A percentile compares a stretch with the other conserved stretches of the same genome.
phyloP scores from a whole-genome alignment of 1,139 yeast species.

The Pichia sp. region DNA sequence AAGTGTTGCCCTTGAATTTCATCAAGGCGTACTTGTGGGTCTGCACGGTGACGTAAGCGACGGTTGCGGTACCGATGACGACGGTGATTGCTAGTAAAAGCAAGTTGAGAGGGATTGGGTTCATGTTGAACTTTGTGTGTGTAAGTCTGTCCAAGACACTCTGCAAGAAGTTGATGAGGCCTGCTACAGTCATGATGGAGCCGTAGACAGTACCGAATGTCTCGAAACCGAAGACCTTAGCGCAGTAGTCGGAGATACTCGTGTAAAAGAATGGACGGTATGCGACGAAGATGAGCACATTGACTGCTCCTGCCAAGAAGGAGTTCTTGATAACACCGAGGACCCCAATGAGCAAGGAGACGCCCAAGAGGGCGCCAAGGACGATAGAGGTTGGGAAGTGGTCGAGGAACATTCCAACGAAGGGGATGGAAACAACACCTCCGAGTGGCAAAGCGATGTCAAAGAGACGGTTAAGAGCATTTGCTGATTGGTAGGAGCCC shows the following conservation, averaged over 20 bases:
- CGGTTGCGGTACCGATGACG: slow-evolving; percentile 39
- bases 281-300: slow-evolving; percentile 48
- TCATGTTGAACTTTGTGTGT: slow-evolving; percentile 50
- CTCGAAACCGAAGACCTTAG: slow-evolving; percentile 54
- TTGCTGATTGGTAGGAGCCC: slow-evolving; percentile 41
- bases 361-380: slow-evolving; percentile 39
- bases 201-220: slow-evolving; percentile 38
- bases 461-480: slow-evolving; percentile 48
- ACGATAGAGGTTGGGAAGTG: slow-evolving; percentile 48
- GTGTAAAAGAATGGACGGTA: slow-evolving; percentile 64
- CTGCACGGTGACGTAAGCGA: slow-evolving; percentile 27
- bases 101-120: slow-evolving; percentile 53
- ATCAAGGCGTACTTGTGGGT: slow-evolving; percentile 14
- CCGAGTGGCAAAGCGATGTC: slow-evolving; percentile 61
- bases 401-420: slow-evolving; percentile 54
- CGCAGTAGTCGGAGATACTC: slow-evolving; percentile 57
- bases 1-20: slow-evolving; percentile 5
- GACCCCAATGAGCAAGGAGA: slow-evolving; percentile 47
- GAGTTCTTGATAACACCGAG: slow-evolving; percentile 32
- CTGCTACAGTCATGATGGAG: slow-evolving; percentile 54
- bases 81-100: slow-evolving; percentile 42
- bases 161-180: slow-evolving; percentile 51
- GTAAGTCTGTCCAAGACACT: slow-evolving; percentile 50
- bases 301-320: slow-evolving; percentile 38
- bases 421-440: slow-evolving; percentile 55